These are phyloP conservation scores for Agaricales sp. DNA, from an alignment of 1,284 basidiomycete species.

Conservation along the genomic window DNA sequence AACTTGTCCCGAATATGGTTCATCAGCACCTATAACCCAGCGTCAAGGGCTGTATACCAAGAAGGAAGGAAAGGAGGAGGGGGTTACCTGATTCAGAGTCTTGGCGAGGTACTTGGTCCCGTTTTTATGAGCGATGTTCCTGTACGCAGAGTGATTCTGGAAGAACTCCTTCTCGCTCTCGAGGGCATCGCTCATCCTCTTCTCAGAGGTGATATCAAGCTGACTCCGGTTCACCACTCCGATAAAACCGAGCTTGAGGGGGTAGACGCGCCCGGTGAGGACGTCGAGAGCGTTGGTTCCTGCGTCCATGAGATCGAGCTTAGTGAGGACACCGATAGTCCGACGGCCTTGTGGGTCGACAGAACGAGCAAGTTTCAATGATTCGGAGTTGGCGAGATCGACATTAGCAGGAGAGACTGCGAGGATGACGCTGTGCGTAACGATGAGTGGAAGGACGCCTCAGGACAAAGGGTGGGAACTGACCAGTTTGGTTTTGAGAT, in stretches of 20 bases:
- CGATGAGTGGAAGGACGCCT: too few species aligned
- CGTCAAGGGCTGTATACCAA: conserved; percentile 1
- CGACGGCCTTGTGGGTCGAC: conserved; percentile 94
- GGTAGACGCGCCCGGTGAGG: conserved; percentile 93
- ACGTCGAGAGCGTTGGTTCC: conserved; percentile 97
- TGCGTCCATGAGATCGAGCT: conserved; percentile 98
- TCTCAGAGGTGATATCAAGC: conserved; percentile 91
- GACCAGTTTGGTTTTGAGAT: conserved; percentile 96
- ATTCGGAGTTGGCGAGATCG: conserved; percentile 96
- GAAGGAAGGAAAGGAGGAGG: not conserved
- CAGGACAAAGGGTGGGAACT: conserved; percentile 15
- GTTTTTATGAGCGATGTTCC: conserved; percentile 95
- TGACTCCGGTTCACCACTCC: conserved; percentile 97
- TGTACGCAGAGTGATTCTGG: conserved; percentile 80
- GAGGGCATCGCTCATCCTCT: conserved; percentile 80
- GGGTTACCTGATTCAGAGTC: conserved; percentile 80
- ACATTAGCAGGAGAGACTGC: conserved; percentile 97
- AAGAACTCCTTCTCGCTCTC: conserved; percentile 92
- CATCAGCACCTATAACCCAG: conserved; percentile 67
- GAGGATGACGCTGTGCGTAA: conserved; percentile 76
- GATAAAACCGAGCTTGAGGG: conserved; percentile 95
- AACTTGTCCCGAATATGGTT: conserved; percentile 98
- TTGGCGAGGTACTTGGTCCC: conserved; percentile 94
- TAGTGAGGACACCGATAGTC: conserved; percentile 94
- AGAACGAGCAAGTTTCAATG: conserved; percentile 89